A percentile compares a stretch with the other conserved stretches of the same genome.
phyloP scores from a whole-genome alignment of 1,284 basidiomycete species.

The Sanghuangporus sanghuang region DNA sequence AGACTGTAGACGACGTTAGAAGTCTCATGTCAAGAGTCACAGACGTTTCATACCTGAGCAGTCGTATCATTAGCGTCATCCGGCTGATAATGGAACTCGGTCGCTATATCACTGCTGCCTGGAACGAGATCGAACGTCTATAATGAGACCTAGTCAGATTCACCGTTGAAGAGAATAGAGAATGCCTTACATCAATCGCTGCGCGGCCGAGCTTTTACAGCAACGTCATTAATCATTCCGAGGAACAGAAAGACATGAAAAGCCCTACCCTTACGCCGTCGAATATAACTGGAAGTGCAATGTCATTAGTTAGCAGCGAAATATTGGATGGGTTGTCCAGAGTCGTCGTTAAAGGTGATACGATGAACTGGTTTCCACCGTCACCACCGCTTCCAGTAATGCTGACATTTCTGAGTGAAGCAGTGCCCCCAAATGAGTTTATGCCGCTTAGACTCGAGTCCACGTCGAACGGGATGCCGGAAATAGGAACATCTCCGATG shows the following conservation, averaged over 20 bases:
- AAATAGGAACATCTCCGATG: slow-evolving; percentile 66
- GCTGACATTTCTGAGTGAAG: slow-evolving; percentile 46
- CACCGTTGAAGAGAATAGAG: background rate
- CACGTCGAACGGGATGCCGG: slow-evolving; percentile 60
- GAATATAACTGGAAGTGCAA: slow-evolving; percentile 57
- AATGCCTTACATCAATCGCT: slow-evolving; percentile 47
- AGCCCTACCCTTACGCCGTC: slow-evolving; percentile 37
- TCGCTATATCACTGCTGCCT: slow-evolving; percentile 46
- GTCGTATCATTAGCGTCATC: slow-evolving; percentile 58
- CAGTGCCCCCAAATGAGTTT: slow-evolving; percentile 46
- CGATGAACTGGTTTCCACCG: slow-evolving; percentile 50
- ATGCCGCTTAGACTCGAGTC: slow-evolving; percentile 50
- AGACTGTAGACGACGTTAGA: slow-evolving; percentile 24
- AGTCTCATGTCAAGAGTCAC: background rate
- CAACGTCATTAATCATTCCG: background rate
- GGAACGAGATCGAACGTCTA: slow-evolving; percentile 56
- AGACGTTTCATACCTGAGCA: slow-evolving; percentile 41
- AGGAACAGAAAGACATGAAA: slow-evolving; percentile 12
- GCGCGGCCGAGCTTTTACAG: slow-evolving; percentile 42
- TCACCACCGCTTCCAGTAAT: slow-evolving; percentile 58
- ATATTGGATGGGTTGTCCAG: slow-evolving; percentile 68
- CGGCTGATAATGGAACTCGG: slow-evolving; percentile 69
- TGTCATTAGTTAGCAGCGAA: slow-evolving; percentile 54
- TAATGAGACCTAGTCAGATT: background rate
- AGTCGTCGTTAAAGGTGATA: slow-evolving; percentile 46